These are phyloP conservation scores for Salvia hispanica DNA, from an alignment of 257 asterid genomes.

Conservation along the genomic window DNA sequence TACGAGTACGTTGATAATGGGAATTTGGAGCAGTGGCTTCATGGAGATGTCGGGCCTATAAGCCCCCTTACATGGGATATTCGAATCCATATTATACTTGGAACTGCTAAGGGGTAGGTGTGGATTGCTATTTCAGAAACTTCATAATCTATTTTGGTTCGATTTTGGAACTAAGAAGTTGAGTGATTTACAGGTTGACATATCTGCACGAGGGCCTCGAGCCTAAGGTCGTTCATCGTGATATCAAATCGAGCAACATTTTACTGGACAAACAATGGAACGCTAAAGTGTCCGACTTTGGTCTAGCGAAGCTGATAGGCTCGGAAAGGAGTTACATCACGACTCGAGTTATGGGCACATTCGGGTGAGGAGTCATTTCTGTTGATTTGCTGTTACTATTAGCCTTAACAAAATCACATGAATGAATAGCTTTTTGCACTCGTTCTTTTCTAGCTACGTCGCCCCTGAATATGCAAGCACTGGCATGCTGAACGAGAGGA, in stretches of 20 bases:
- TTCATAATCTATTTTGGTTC: neutral
- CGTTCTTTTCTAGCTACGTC: slow-evolving; percentile 64
- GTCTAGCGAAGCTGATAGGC: slow-evolving; percentile 84
- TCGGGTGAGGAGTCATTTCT: slow-evolving; percentile 65
- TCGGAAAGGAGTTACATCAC: slow-evolving; percentile 82
- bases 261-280: slow-evolving; percentile 76
- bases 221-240: slow-evolving; percentile 95
- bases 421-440: slow-evolving; percentile 8
- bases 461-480: slow-evolving; percentile 98
- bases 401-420: neutral
- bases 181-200: slow-evolving; percentile 54
- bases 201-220: slow-evolving; percentile 95
- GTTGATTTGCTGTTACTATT: neutral
- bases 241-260: slow-evolving; percentile 90
- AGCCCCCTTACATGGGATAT: slow-evolving; percentile 93
- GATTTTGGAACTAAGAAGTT: slow-evolving; percentile 10
- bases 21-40: slow-evolving; percentile 93
- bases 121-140: neutral
- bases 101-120: slow-evolving; percentile 87
- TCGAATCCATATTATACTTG: slow-evolving; percentile 76
- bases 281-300: slow-evolving; percentile 87
- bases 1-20: slow-evolving; percentile 86
- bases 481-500: slow-evolving; percentile 91
- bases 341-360: slow-evolving; percentile 98
- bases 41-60: slow-evolving; percentile 87